phyloP scores from a whole-genome alignment of 352 stramenopile genomes.

The Phytophthora hybrid region DNA sequence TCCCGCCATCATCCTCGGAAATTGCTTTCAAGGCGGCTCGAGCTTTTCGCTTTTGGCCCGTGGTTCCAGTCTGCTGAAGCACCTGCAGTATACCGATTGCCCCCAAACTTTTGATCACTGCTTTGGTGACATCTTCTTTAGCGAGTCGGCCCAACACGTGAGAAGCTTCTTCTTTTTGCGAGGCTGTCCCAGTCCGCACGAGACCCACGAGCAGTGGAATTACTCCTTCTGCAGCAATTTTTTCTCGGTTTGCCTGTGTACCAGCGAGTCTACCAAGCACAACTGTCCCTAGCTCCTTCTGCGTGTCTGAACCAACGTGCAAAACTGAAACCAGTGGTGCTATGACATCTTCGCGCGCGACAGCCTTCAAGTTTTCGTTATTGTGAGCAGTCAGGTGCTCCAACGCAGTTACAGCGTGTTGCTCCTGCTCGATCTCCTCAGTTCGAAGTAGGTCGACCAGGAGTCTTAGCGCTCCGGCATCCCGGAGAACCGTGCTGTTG shows the following conservation, averaged over 20 bases:
- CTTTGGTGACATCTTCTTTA: not conserved
- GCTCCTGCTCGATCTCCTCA: not conserved
- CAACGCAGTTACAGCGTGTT: not conserved
- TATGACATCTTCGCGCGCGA: not conserved
- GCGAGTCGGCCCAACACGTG: not conserved
- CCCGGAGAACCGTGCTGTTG: not conserved
- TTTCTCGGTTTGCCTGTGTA: not conserved
- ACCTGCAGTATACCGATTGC: not conserved
- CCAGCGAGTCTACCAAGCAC: not conserved
- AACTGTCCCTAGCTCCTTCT: not conserved
- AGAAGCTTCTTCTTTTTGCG: not conserved
- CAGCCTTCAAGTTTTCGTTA: not conserved
- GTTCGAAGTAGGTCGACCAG: not conserved
- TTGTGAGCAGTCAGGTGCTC: constrained; percentile 4
- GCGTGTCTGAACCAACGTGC: not conserved
- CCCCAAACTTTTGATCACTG: not conserved
- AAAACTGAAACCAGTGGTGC: not conserved
- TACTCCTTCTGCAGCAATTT: not conserved
- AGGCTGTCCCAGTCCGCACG: not conserved
- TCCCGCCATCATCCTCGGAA: not conserved
- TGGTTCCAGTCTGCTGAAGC: not conserved
- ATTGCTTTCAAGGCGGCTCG: not conserved
- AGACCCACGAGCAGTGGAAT: not conserved
- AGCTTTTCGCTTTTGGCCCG: not conserved
- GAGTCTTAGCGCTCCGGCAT: not conserved